phyloP scores from a whole-genome alignment of 2,329 filamentous ascomycete species.

The Waltergamsia citrina region DNA sequence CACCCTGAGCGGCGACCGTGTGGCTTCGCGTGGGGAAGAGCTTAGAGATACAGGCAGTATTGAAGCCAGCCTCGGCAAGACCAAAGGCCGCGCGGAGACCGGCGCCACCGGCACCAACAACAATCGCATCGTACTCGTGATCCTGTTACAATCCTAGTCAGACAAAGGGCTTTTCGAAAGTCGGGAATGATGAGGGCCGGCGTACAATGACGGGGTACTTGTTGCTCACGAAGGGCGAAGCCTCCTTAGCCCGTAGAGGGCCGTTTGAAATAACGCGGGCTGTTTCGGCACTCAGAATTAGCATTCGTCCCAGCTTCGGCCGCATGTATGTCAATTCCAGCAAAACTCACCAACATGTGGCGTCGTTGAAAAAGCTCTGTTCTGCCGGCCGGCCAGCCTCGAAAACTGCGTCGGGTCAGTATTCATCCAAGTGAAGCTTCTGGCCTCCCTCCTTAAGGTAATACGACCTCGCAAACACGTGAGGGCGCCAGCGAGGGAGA shows the following conservation, averaged over 20 bases:
- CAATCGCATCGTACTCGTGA: conserved; percentile 97
- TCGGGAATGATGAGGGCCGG: conserved; percentile 11
- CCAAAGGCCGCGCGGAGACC: conserved; percentile 78
- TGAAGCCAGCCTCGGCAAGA: conserved; percentile 80
- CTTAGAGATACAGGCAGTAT: conserved; percentile 81
- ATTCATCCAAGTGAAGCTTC: neutral
- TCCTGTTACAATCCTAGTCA: conserved; percentile 49
- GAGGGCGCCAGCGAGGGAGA: conserved; percentile 8
- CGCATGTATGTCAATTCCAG: neutral
- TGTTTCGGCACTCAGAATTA: conserved; percentile 20
- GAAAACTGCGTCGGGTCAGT: conserved; percentile 41
- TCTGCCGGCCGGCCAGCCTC: conserved; percentile 51
- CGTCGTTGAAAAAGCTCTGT: conserved; percentile 80
- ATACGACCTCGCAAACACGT: conserved; percentile 4
- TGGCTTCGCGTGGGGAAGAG: conserved; percentile 80
- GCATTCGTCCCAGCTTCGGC: conserved; percentile 1
- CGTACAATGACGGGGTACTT: conserved; percentile 92
- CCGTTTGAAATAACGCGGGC: conserved; percentile 80
- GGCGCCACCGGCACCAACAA: conserved; percentile 76
- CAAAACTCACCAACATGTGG: conserved; percentile 59
- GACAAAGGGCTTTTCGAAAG: conserved; percentile 6
- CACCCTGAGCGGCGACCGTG: conserved; percentile 74
- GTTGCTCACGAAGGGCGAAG: conserved; percentile 72
- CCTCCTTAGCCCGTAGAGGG: conserved; percentile 87
- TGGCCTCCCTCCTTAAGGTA: no score